phyloP scores from a whole-genome alignment of 2,329 filamentous ascomycete species.

The Coniella vitis region DNA sequence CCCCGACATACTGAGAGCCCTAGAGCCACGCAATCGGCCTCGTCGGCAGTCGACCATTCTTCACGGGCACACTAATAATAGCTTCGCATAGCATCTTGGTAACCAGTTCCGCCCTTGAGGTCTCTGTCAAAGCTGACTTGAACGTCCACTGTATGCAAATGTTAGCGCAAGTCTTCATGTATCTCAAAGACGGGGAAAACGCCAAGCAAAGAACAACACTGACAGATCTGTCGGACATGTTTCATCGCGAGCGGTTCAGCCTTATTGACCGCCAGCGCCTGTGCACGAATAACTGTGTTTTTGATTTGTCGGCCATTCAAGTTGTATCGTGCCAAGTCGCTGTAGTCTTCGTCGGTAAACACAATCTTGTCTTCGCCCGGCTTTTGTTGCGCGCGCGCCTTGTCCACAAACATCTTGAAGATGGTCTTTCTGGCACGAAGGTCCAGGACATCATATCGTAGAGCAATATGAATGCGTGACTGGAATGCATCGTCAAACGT shows the following conservation, averaged over 20 bases:
- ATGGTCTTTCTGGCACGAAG: conserved; percentile 68
- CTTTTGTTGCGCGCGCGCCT: conserved; percentile 59
- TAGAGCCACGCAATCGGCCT: too few relatives aligned
- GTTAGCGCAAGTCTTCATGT: neutral
- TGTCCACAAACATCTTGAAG: conserved; percentile 77
- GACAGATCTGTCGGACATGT: conserved; percentile 66
- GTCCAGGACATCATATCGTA: conserved; percentile 72
- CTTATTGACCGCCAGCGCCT: conserved; percentile 74
- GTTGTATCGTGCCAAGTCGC: conserved; percentile 58
- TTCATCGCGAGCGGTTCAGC: conserved; percentile 64
- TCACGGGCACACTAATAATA: conserved; percentile 47
- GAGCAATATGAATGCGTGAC: conserved; percentile 76
- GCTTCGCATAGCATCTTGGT: conserved; percentile 76
- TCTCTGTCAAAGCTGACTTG: conserved; percentile 78
- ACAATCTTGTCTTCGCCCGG: conserved; percentile 42
- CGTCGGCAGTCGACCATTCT: neutral
- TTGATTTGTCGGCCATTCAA: conserved; percentile 69
- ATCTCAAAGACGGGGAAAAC: neutral
- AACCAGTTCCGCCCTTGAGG: conserved; percentile 72
- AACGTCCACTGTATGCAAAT: conserved; percentile 56
- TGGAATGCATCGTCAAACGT: conserved; percentile 91
- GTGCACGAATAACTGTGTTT: conserved; percentile 76
- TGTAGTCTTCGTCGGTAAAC: conserved; percentile 62
- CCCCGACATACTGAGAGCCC: too few relatives aligned
- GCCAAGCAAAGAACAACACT: neutral